phyloP scores from a whole-genome alignment of 176 grass and related monocot species.

The Avena insularis region DNA sequence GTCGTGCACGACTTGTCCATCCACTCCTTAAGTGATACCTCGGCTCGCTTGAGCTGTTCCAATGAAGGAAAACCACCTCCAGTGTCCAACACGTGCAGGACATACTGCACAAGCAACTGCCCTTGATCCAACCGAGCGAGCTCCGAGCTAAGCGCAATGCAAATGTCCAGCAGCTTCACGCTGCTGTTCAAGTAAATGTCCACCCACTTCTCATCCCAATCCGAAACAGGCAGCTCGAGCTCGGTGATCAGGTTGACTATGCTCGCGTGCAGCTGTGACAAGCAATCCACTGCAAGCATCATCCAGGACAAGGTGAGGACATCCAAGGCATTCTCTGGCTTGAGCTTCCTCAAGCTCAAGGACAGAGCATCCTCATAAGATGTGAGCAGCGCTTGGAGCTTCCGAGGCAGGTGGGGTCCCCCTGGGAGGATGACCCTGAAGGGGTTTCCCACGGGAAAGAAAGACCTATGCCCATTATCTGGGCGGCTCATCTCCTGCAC shows the following conservation, averaged over 20 bases:
- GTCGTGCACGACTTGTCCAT: slow-evolving; percentile 34
- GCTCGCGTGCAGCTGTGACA: slow-evolving; percentile 57
- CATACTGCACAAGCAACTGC: slow-evolving; percentile 71
- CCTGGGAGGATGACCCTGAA: slow-evolving; percentile 57
- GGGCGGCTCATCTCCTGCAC: slow-evolving; percentile 67
- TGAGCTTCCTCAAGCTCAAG: slow-evolving; percentile 63
- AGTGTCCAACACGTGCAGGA: slow-evolving; percentile 58
- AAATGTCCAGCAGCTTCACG: slow-evolving; percentile 83
- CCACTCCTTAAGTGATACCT: slow-evolving; percentile 66
- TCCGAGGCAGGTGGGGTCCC: slow-evolving; percentile 53
- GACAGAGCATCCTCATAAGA: slow-evolving; percentile 67
- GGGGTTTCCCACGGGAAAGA: slow-evolving; percentile 66
- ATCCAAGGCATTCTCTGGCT: slow-evolving; percentile 50
- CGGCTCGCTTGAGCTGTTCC: slow-evolving; percentile 62
- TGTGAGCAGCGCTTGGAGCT: slow-evolving; percentile 50
- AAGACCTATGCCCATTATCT: slow-evolving; percentile 49
- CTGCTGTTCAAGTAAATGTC: slow-evolving; percentile 88
- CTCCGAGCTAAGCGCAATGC: slow-evolving; percentile 76
- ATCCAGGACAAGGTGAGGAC: slow-evolving; percentile 75
- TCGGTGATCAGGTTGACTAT: slow-evolving; percentile 70
- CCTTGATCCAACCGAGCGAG: slow-evolving; percentile 76
- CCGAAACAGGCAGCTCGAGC: slow-evolving; percentile 75
- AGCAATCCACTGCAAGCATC: slow-evolving; percentile 57
- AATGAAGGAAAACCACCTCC: slow-evolving; percentile 29
- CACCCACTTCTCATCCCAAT: slow-evolving; percentile 93